phyloP scores from a whole-genome alignment of 345 rosid species.

The Gossypium rotundifolium region DNA sequence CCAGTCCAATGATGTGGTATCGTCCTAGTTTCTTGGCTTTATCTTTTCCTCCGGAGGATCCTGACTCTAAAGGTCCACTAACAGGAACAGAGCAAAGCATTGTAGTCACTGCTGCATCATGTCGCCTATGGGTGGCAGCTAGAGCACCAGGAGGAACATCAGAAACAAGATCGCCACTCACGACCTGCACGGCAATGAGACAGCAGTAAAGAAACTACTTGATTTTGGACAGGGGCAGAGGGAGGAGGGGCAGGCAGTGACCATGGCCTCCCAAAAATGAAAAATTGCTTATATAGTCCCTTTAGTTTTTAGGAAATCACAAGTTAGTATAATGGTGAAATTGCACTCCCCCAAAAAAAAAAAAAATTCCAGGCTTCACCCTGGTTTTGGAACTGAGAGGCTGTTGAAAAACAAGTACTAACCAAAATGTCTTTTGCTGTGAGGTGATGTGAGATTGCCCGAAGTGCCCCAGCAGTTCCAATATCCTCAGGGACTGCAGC shows the following conservation, averaged over 20 bases:
- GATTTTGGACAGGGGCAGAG: not conserved
- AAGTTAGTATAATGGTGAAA: no score
- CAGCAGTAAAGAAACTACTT: conserved; percentile 6
- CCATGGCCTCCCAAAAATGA: no score
- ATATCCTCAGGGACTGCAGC: conserved; percentile 91
- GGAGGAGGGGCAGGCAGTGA: no score
- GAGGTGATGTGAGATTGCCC: conserved; percentile 80
- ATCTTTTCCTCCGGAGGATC: conserved; percentile 70
- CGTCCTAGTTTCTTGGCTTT: conserved; percentile 83
- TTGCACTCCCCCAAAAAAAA: no score
- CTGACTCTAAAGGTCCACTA: conserved; percentile 72
- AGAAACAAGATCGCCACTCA: conserved; percentile 97
- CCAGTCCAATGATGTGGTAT: conserved; percentile 74
- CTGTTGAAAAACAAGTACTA: conserved; percentile 15
- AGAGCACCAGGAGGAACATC: conserved; percentile 91
- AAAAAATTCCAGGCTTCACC: no score
- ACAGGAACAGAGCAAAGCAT: conserved; percentile 89
- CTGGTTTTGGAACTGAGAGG: conserved; percentile 8
- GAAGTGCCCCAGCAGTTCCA: conserved; percentile 93
- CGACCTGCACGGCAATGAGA: conserved; percentile 45
- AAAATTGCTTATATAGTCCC: no score
- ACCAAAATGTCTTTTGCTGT: conserved; percentile 94
- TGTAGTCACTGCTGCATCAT: conserved; percentile 78
- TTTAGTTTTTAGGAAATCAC: no score
- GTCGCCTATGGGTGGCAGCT: conserved; percentile 88